Conservation (phyloP, 1,284 basidiomycete genomes). For the Cutaneotrichosporon sp. region DNA sequence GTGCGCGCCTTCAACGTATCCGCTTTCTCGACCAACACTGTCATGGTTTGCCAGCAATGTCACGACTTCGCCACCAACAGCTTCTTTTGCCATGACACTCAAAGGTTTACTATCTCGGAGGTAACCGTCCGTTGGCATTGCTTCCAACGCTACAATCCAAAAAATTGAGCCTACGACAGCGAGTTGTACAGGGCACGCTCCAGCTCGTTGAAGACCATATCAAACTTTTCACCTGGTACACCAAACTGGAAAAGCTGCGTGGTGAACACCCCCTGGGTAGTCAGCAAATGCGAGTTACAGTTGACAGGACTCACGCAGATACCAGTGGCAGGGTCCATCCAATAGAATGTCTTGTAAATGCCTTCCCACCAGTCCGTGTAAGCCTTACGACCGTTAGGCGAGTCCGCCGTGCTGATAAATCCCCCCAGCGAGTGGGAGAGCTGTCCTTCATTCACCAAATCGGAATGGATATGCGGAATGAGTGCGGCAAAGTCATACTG, state of each 20-base stretch:
- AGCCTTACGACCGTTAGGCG: slow-evolving; percentile 21
- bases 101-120: too few relatives aligned
- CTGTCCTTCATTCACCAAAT: not conserved
- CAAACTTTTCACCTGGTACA: slow-evolving; percentile 4
- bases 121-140: too few relatives aligned
- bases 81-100: too few relatives aligned
- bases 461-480: slow-evolving; percentile 9
- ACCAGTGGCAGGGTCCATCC: slow-evolving; percentile 35
- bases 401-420: slow-evolving; percentile 15
- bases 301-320: slow-evolving; percentile 21
- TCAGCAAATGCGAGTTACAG: not conserved
- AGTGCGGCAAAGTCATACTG: slow-evolving; percentile 12
- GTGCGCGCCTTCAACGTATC: too few relatives aligned
- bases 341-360: slow-evolving; percentile 34
- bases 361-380: slow-evolving; percentile 27
- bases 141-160: too few relatives aligned
- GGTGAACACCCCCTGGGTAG: slow-evolving; percentile 18
- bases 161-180: not conserved
- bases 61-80: too few relatives aligned
- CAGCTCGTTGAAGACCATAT: slow-evolving; percentile 26
- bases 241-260: slow-evolving; percentile 23
- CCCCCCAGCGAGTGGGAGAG: slow-evolving; percentile 22
- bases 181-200: slow-evolving; percentile 32
- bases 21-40: too few relatives aligned
- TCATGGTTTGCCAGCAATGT: too few relatives aligned